Evolutionary conservation across 495 filamentous ascomycete species (phyloP).

Genomic region (Penicillium steckii): DNA sequence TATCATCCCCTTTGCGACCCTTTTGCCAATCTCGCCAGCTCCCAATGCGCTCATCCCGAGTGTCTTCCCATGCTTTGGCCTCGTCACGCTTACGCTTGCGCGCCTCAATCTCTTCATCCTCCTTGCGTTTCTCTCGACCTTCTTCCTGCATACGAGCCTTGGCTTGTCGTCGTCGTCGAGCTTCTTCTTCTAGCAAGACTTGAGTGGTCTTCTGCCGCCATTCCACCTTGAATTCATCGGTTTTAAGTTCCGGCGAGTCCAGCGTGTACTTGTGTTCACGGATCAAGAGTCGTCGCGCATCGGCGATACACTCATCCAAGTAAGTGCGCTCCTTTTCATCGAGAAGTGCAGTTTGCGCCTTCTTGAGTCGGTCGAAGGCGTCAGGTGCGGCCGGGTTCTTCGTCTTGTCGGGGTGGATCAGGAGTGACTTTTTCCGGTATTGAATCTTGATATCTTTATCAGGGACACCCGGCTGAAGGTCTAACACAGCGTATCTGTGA

Average conservation of each 20-base stretch:
- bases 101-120: conserved; percentile 81
- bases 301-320: conserved; percentile 93
- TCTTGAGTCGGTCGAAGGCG: conserved; percentile 95
- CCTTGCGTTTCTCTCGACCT: conserved; percentile 82
- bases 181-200: conserved; percentile 92
- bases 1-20: conserved; percentile 49
- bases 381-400: conserved; percentile 87
- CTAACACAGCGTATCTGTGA: conserved; percentile 83
- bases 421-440: conserved; percentile 94
- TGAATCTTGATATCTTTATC: conserved; percentile 93
- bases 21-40: conserved; percentile 95
- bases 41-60: conserved; percentile 83
- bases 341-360: conserved; percentile 85
- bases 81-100: conserved; percentile 92
- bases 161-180: conserved; percentile 75
- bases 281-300: conserved; percentile 91
- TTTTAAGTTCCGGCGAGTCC: conserved; percentile 81
- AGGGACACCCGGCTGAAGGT: conserved; percentile 90
- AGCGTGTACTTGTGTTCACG: conserved; percentile 89
- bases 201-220: conserved; percentile 91
- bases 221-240: conserved; percentile 70
- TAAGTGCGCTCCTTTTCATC: conserved; percentile 86
- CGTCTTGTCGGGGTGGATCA: conserved; percentile 99
- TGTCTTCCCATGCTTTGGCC: conserved; percentile 91
- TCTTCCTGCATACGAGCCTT: conserved; percentile 98